Percentiles rank a stretch among this genome's conserved stretches.
Evolutionary conservation across 2,329 filamentous ascomycete genomes (phyloP).

Genomic region (Colletotrichum orchidophilum): DNA sequence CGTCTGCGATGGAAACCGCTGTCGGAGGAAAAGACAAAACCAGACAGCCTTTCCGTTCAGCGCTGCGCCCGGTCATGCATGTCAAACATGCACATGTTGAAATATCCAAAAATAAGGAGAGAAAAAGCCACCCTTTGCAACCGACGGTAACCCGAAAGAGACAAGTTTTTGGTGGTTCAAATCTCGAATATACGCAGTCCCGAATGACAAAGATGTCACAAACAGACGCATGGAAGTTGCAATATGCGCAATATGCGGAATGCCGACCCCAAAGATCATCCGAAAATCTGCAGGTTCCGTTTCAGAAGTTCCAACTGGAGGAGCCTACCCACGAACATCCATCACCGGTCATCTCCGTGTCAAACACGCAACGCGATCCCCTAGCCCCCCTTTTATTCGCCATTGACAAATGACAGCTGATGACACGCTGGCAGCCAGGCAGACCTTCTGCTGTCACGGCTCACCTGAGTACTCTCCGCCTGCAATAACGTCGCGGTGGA

Average conservation of each 20-base stretch:
- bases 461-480: not conserved
- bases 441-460: not conserved
- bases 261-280: conserved; percentile 11
- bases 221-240: not conserved
- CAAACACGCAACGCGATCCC: conserved; percentile 19
- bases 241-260: not conserved
- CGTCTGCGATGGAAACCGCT: conserved; percentile 17
- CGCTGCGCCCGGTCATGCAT: conserved; percentile 11
- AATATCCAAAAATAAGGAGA: conserved; percentile 11
- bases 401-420: conserved; percentile 21
- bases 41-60: conserved; percentile 11
- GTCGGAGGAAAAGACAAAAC: conserved; percentile 23
- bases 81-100: conserved; percentile 9
- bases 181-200: not conserved
- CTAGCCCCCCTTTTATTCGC: conserved; percentile 10
- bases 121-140: not conserved
- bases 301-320: conserved; percentile 29
- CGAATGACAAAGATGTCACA: conserved; percentile 10
- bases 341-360: conserved; percentile 32
- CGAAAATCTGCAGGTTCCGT: conserved; percentile 26
- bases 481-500: conserved; percentile 2
- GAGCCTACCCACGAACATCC: conserved; percentile 8
- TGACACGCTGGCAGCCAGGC: not conserved
- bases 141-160: conserved; percentile 9
- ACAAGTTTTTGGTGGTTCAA: not conserved